Base-by-base conservation (phyloP, 495 filamentous ascomycete genomes). In the Penicillium mononematosum region DNA sequence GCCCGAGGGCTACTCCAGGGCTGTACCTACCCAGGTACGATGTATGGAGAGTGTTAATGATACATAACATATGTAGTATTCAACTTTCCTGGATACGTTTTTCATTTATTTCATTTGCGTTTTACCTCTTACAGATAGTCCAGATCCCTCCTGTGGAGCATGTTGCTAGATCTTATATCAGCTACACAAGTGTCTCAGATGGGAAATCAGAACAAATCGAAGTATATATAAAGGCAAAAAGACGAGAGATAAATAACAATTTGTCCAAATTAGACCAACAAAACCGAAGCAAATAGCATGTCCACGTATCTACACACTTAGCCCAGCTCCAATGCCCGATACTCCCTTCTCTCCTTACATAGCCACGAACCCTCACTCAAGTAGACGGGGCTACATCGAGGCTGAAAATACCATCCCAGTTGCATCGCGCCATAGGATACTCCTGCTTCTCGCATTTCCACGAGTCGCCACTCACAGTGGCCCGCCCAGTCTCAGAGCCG, bases 391-490 rank as follows among this genome's bases (percentile, higher is more conserved):
- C 24, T 16, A 55, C 24, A 38, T 58, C 50, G 17, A 62, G 45
- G 16, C 47, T 31, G 39, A 62, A 58, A n/a, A 51, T 42, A 38
- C 60, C 60, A 52, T 52, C 53, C 60, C 56, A 63, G 7, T 43
- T n/a, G 24, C 60, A 63, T 10, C 24, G 36, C 19, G 45, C 57
- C 5, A 4, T 25, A 24, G 56, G 57, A 14, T 20, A 16, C 14
- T 63, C 47, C 10, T 59, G 43, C 22, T 51, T 55, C 43, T 48
- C 17, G 17, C 56, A 63, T 48, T 59, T 48, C 60, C 60, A 63
- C 1, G 22, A 12, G 6, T 24, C 52, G 5, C 57, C 57, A 17
- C 5, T 31, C 17, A 56, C 43, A 22, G 38, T 22, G 2, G 52
- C 17, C 34, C 44, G 6, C 6, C 48, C 53, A 36, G 36, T 42